Evolutionary conservation across 2,329 filamentous ascomycete species (phyloP).

Genomic region (Aureobasidium sp.): DNA sequence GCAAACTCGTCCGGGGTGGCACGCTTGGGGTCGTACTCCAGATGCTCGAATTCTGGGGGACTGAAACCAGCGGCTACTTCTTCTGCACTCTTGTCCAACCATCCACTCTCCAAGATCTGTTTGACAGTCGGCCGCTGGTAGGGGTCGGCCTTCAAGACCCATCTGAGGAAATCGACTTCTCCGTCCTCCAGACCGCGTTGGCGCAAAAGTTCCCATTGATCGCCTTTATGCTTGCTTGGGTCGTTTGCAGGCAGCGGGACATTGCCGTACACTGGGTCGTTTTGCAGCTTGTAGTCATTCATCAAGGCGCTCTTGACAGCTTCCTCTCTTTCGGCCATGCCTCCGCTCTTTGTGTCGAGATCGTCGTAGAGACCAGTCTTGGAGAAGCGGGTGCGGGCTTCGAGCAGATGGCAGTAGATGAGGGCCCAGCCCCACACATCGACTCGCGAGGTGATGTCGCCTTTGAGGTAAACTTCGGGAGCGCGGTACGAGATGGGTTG

Average conservation of each 20-base stretch:
- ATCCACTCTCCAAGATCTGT: conserved; percentile 16
- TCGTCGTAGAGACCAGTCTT: conserved; percentile 22
- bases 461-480: conserved; percentile 24
- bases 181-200: conserved; percentile 18
- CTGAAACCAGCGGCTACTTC: neutral
- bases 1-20: neutral
- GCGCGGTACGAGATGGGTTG: conserved; percentile 24
- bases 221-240: conserved; percentile 13
- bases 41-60: neutral
- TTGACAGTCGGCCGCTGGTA: conserved; percentile 19
- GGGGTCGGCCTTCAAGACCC: conserved; percentile 21
- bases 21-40: conserved; percentile 8
- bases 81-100: conserved; percentile 7
- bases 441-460: conserved; percentile 19
- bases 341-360: conserved; percentile 14
- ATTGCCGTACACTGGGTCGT: conserved; percentile 19
- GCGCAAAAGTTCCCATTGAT: conserved; percentile 19
- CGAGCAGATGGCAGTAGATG: conserved; percentile 23
- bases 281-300: conserved; percentile 22
- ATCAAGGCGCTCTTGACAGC: conserved; percentile 18
- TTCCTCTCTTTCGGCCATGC: conserved; percentile 17
- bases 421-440: conserved; percentile 24
- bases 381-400: conserved; percentile 20
- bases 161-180: conserved; percentile 20
- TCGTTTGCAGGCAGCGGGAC: conserved; percentile 17